Evolutionary conservation across 192 early-diverging fungal species (phyloP).

Genomic region (Linnemannia exigua): DNA sequence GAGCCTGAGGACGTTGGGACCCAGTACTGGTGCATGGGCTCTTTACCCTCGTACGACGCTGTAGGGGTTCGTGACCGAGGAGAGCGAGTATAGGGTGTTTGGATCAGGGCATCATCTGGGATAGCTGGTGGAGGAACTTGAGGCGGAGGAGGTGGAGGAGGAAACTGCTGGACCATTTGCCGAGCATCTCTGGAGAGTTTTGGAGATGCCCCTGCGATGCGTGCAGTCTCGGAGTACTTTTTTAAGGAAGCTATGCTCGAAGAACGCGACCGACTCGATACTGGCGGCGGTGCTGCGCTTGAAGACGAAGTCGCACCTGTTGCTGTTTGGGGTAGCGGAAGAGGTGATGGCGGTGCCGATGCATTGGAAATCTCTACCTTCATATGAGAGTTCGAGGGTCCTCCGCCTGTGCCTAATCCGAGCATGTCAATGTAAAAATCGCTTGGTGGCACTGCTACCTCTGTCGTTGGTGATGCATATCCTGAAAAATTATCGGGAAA

Average conservation of each 20-base stretch:
- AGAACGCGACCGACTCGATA: conserved; percentile 17
- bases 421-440: conserved; percentile 35
- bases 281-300: not conserved
- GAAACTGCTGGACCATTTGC: conserved; percentile 13
- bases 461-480: not conserved
- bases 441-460: not conserved
- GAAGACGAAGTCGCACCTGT: not conserved
- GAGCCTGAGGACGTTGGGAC: not conserved
- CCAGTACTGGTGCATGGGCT: not conserved
- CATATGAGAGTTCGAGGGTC: not conserved
- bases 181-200: conserved; percentile 22
- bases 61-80: conserved; percentile 8
- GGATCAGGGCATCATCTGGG: not conserved
- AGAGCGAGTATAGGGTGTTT: not conserved
- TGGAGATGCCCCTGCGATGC: conserved; percentile 7
- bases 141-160: conserved; percentile 45
- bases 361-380: not conserved
- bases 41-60: conserved; percentile 3
- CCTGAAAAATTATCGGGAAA: not conserved
- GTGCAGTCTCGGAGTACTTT: not conserved
- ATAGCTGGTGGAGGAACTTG: conserved; percentile 43
- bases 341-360: not conserved
- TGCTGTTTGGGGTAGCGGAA: not conserved
- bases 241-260: not conserved
- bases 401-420: not conserved